A percentile compares a stretch with the other conserved stretches of the same genome.
phyloP scores from a whole-genome alignment of 805 yeast genomes.

The Lipomyces sp. region DNA sequence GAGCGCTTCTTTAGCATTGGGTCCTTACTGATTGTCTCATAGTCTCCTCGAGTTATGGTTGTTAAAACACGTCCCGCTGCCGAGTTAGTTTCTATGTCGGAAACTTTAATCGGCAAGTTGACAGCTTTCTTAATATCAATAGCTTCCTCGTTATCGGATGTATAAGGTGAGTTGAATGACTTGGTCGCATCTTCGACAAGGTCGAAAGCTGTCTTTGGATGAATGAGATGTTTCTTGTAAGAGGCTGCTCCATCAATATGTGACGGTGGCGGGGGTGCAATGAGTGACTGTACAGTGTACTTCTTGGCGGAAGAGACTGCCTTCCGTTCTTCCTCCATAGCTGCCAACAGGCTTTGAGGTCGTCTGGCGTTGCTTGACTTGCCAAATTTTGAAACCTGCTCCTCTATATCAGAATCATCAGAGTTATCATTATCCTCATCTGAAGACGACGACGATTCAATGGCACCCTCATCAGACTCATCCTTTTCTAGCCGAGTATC shows the following conservation, averaged over 20 bases:
- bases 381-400: constrained; percentile 8
- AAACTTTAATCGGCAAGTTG: constrained; percentile 56
- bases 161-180: constrained; percentile 57
- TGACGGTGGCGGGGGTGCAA: constrained; percentile 39
- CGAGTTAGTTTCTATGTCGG: constrained; percentile 59
- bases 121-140: constrained; percentile 65
- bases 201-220: constrained; percentile 56
- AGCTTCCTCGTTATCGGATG: constrained; percentile 68
- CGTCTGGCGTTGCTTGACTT: constrained; percentile 17
- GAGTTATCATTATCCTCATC: constrained; percentile 38
- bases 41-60: constrained; percentile 71
- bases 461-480: constrained; percentile 36
- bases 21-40: constrained; percentile 52
- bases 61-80: constrained; percentile 65
- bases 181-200: constrained; percentile 39
- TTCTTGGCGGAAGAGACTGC: constrained; percentile 35
- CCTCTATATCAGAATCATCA: constrained; percentile 37
- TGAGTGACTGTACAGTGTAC: constrained; percentile 39
- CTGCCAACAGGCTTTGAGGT: constrained; percentile 40
- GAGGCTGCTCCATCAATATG: constrained; percentile 56
- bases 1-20: constrained; percentile 51
- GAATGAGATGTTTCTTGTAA: constrained; percentile 62
- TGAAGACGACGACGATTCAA: constrained; percentile 36
- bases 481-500: constrained; percentile 37
- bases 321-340: constrained; percentile 43